Evolutionary conservation across 2,329 filamentous ascomycete species (phyloP), one percentile per base, ranked within the genome.

Genomic region (Xylaria sp.): DNA sequence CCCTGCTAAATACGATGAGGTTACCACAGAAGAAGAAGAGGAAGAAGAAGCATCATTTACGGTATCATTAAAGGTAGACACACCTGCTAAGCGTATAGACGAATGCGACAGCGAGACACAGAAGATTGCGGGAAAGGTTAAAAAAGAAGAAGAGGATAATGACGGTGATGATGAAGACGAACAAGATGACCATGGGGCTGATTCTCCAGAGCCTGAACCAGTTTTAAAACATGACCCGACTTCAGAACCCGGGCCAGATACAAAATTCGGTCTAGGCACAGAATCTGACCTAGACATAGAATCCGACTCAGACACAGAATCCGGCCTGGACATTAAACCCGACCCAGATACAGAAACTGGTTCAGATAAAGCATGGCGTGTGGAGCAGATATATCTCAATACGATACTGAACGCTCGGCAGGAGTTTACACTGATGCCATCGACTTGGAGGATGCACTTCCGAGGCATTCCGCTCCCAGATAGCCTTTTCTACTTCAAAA

Each of bases 381-480:
- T 53, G 21, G 77, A 79, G 60, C 76, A 79, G 61, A 64, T 76
- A 51, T 73, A 69, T 29, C 72, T 79, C 48, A 76, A 78, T 64
- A 66, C 71, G 23, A 72, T 78, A 37, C 54, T 79, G 12, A 77
- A 75, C 27, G 74, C 71, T 18, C 75, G 75, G 48, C 72, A 77
- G 44, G 69, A 77, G 65, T 78, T 74, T 40, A 73, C 75, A 2
- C 68, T 78, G n/a, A 75, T 79, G 72, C 77, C 77, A 21, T 73
- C 75, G 6, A 76, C 74, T 42, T 79, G 78, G 78, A 71, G 63
- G 68, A 74, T 77, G 72, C 73, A 77, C 66, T 76, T 79, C 60
- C 72, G 72, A 51, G 77, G 77, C 21, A 73, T 77, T 44, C 77
- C 77, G 48, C 65, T 78, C 23, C 76, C 78, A 5, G 72, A 77